A percentile compares a stretch with the other conserved stretches of the same genome.
These are phyloP conservation scores for Ganoderma lingzhi DNA, from an alignment of 1,284 basidiomycete genomes.

Conservation along the genomic window DNA sequence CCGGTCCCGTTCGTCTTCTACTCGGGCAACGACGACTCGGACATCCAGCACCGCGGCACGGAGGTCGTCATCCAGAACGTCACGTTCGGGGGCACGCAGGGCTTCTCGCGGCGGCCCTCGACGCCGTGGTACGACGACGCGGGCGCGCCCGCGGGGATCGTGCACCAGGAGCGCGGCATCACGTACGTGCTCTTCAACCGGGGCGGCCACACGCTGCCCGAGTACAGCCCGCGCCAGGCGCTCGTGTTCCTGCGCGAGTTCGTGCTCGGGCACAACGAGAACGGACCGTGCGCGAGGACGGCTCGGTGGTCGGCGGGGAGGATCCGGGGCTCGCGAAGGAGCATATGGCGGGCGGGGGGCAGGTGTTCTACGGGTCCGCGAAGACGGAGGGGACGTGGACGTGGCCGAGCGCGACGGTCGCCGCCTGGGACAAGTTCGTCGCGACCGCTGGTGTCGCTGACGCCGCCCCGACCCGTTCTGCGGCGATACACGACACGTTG, in stretches of 20 bases:
- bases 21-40: constrained; percentile 42
- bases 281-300: constrained; percentile 36
- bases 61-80: constrained; percentile 57
- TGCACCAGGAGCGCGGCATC: constrained; percentile 44
- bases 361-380: constrained; percentile 32
- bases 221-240: constrained; percentile 43
- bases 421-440: constrained; percentile 56
- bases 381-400: constrained; percentile 32
- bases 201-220: constrained; percentile 42
- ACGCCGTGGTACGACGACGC: constrained; percentile 55
- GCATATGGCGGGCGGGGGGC: constrained; percentile 50
- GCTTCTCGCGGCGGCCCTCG: constrained; percentile 67
- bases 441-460: constrained; percentile 18
- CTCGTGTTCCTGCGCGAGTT: constrained; percentile 42
- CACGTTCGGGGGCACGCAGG: constrained; percentile 67
- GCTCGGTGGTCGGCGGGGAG: constrained; percentile 52
- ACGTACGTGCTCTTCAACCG: constrained; percentile 42
- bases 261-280: constrained; percentile 41
- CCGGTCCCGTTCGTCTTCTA: constrained; percentile 42
- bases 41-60: constrained; percentile 45
- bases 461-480: background rate
- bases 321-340: constrained; percentile 50
- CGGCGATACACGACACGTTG: background rate
- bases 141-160: constrained; percentile 41
- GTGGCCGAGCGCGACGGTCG: constrained; percentile 50